A percentile compares a stretch with the other conserved stretches of the same genome.
phyloP scores from a whole-genome alignment of 495 filamentous ascomycete genomes.

The Margaritispora aquatica region DNA sequence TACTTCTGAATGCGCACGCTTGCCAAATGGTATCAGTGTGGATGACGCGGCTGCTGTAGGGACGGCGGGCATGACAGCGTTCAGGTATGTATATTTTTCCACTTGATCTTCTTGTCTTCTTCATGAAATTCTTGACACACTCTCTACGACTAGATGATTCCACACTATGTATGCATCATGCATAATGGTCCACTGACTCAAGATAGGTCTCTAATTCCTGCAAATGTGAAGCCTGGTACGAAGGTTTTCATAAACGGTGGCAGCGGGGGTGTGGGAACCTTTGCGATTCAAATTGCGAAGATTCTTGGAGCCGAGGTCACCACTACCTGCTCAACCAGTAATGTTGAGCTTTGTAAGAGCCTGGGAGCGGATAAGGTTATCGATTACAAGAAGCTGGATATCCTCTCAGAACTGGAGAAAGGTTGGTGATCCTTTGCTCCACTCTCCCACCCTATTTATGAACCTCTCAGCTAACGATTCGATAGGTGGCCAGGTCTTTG shows the following conservation, averaged over 20 bases:
- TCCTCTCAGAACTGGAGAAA: constrained; percentile 41
- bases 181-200: no score
- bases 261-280: constrained; percentile 55
- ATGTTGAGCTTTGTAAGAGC: constrained; percentile 47
- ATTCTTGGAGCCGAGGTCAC: constrained; percentile 55
- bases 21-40: constrained; percentile 46
- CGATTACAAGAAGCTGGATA: constrained; percentile 55
- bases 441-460: constrained; percentile 42
- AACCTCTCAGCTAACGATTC: constrained; percentile 40
- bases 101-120: no score
- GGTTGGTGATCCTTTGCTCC: constrained; percentile 40
- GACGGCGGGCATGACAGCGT: constrained; percentile 51
- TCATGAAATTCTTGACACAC: no score
- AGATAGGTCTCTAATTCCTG: not conserved
- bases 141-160: no score
- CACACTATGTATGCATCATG: no score
- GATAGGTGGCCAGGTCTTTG: constrained; percentile 41
- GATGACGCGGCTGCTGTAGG: constrained; percentile 45
- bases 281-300: constrained; percentile 63
- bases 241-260: constrained; percentile 65
- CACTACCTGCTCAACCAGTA: constrained; percentile 50
- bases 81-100: no score
- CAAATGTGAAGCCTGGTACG: constrained; percentile 38
- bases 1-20: constrained; percentile 19
- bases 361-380: constrained; percentile 65